These are phyloP conservation scores for Leishmania turanica DNA, from an alignment of 208 protist species.

Conservation along the genomic window DNA sequence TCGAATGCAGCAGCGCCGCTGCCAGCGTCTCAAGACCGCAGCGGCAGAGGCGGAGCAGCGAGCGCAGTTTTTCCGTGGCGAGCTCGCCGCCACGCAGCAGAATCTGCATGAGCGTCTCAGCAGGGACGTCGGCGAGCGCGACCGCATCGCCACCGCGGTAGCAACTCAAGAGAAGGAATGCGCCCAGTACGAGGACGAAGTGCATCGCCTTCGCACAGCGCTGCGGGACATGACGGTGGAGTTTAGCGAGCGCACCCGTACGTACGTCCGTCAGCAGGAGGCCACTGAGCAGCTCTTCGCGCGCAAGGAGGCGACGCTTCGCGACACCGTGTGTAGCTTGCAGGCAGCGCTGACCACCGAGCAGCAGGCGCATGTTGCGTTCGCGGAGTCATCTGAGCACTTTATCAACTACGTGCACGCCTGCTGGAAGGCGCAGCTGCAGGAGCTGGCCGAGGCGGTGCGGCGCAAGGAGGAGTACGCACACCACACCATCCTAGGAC, in stretches of 20 bases:
- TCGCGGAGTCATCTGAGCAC: neutral
- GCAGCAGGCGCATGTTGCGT: neutral
- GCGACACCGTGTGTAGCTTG: conserved; percentile 12
- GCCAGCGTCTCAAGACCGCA: neutral
- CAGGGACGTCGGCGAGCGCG: conserved; percentile 10
- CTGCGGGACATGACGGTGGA: conserved; percentile 62
- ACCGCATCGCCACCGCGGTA: neutral
- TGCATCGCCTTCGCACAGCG: conserved; percentile 38
- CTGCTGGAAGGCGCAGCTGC: conserved; percentile 15
- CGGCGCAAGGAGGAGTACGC: conserved; percentile 14
- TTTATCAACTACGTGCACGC: conserved; percentile 2
- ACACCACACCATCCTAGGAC: conserved; percentile 9
- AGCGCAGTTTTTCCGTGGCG: conserved; percentile 29
- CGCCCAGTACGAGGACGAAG: conserved; percentile 40
- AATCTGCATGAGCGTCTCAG: conserved; percentile 13
- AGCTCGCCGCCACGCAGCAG: conserved; percentile 25
- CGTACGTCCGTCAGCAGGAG: conserved; percentile 64
- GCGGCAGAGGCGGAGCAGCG: conserved; percentile 19
- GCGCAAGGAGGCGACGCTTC: conserved; percentile 37
- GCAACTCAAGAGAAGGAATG: conserved; percentile 7
- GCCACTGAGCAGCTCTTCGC: conserved; percentile 38
- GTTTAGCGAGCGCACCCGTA: conserved; percentile 59
- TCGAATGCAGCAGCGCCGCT: conserved; percentile 16
- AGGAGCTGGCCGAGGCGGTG: conserved; percentile 1
- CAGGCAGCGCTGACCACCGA: conserved; percentile 15